These are phyloP conservation scores for Claviceps capensis DNA, from an alignment of 2,329 filamentous ascomycete species.

Conservation along the genomic window DNA sequence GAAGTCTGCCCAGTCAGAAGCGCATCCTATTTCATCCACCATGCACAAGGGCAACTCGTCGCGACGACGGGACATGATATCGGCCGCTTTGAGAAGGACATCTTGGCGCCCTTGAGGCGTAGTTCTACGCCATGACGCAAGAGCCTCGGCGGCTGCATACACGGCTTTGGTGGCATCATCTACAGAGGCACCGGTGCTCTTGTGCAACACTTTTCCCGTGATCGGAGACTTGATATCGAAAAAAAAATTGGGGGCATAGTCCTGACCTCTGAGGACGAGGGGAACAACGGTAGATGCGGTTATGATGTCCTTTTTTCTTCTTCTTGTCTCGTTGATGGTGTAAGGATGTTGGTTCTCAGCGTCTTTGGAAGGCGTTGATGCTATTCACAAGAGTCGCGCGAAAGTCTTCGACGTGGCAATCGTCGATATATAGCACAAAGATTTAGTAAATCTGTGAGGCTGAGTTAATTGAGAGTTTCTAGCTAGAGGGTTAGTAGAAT, in stretches of 20 bases:
- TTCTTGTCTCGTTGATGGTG: not conserved
- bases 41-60: constrained; percentile 50
- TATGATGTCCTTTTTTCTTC: not conserved
- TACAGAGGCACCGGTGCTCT: constrained; percentile 42
- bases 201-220: constrained; percentile 37
- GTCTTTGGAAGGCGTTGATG: not conserved
- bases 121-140: constrained; percentile 53
- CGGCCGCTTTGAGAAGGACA: constrained; percentile 56
- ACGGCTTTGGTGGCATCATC: constrained; percentile 40
- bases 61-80: constrained; percentile 44
- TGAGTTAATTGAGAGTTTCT: not conserved
- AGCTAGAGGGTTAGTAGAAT: too few species aligned
- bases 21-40: constrained; percentile 32
- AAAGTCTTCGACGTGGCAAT: not conserved
- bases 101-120: constrained; percentile 48
- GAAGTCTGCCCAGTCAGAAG: constrained; percentile 25
- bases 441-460: not conserved
- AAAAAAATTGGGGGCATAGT: constrained; percentile 30
- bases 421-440: not conserved
- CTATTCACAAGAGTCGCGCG: not conserved
- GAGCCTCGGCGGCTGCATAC: constrained; percentile 47
- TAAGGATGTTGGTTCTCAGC: not conserved
- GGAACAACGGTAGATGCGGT: constrained; percentile 15
- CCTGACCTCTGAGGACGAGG: constrained; percentile 29
- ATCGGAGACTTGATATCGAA: constrained; percentile 44